Evolutionary conservation across 2,329 filamentous ascomycete genomes (phyloP).

Genomic region (Fusarium phyllophilum): DNA sequence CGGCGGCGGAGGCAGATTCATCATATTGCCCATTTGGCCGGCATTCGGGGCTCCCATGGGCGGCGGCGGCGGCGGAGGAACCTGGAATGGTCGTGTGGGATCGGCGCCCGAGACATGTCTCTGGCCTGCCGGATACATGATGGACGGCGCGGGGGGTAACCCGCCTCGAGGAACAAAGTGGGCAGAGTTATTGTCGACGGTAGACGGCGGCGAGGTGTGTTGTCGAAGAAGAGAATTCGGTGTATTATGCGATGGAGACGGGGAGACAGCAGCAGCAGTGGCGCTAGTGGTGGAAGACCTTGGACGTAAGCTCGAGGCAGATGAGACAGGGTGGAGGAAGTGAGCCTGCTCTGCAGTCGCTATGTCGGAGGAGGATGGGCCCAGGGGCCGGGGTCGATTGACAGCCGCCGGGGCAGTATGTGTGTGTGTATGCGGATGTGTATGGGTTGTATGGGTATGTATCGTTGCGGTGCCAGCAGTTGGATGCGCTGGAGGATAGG

Average conservation of each 20-base stretch:
- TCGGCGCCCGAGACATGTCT: slow-evolving; percentile 60
- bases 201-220: slow-evolving; percentile 29
- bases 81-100: slow-evolving; percentile 62
- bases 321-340: slow-evolving; percentile 37
- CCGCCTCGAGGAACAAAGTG: slow-evolving; percentile 42
- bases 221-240: slow-evolving; percentile 30
- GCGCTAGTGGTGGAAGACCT: slow-evolving; percentile 39
- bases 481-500: slow-evolving; percentile 32
- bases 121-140: slow-evolving; percentile 67
- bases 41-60: slow-evolving; percentile 62
- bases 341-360: slow-evolving; percentile 34
- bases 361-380: slow-evolving; percentile 38
- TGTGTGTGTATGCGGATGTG: not conserved
- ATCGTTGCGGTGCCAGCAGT: slow-evolving; percentile 8
- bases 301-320: slow-evolving; percentile 38
- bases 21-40: slow-evolving; percentile 57
- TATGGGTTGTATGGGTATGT: slow-evolving; percentile 10
- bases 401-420: slow-evolving; percentile 21
- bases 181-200: slow-evolving; percentile 28
- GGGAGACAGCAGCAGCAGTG: slow-evolving; percentile 17
- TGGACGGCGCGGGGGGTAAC: slow-evolving; percentile 46
- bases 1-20: slow-evolving; percentile 65
- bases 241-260: slow-evolving; percentile 29
- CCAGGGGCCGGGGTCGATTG: slow-evolving; percentile 36
- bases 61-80: slow-evolving; percentile 64